A percentile compares a stretch with the other conserved stretches of the same genome.
Evolutionary conservation across 768 basidiomycete genomes (phyloP).

Genomic region (Tricholomella constricta): DNA sequence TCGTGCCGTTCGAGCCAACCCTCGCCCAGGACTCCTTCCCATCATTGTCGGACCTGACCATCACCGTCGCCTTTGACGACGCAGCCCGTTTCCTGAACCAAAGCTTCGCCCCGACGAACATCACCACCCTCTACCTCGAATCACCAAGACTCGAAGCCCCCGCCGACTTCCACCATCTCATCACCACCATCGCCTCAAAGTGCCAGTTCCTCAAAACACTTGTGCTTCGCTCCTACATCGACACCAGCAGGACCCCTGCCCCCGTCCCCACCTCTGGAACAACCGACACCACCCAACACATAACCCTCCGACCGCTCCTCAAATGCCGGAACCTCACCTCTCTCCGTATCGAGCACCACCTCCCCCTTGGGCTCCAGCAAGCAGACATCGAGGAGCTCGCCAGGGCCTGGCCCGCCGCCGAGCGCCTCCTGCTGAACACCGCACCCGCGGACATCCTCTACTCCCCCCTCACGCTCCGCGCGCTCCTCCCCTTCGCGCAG

Average conservation of each 20-base stretch:
- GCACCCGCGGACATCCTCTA: conserved; percentile 39
- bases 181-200: conserved; percentile 45
- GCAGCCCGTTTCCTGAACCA: conserved; percentile 45
- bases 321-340: conserved; percentile 33
- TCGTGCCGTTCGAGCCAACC: conserved; percentile 43
- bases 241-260: conserved; percentile 9
- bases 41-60: conserved; percentile 50
- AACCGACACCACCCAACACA: conserved; percentile 15
- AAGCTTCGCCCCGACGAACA: conserved; percentile 46
- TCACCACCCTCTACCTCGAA: conserved; percentile 56
- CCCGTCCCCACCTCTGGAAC: conserved; percentile 28
- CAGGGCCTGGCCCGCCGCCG: conserved; percentile 44
- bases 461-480: conserved; percentile 36
- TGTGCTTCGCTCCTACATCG: conserved; percentile 38
- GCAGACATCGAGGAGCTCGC: conserved; percentile 50
- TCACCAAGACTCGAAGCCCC: conserved; percentile 48
- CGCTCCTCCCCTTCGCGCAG: conserved; percentile 42
- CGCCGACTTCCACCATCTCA: conserved; percentile 39
- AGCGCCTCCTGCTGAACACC: conserved; percentile 45
- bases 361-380: conserved; percentile 38
- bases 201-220: conserved; percentile 53
- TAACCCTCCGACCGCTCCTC: conserved; percentile 38
- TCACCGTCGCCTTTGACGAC: conserved; percentile 47
- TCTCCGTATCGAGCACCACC: conserved; percentile 41
- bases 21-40: conserved; percentile 55